Conservation (phyloP, 140 eudicot species). For the Ambrosia hybrid region DNA sequence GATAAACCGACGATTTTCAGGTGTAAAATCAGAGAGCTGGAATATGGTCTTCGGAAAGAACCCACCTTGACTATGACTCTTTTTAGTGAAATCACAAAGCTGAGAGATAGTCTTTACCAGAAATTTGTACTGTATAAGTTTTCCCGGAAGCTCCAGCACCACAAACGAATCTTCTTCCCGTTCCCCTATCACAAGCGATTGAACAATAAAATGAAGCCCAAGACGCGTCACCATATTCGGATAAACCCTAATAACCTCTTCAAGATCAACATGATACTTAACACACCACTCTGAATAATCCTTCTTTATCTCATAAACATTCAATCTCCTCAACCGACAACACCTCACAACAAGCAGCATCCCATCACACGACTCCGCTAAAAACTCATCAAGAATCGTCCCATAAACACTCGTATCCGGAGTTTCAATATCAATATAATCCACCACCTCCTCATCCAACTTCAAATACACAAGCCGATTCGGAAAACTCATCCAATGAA, state of each 20-base stretch:
- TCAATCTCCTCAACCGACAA: constrained; percentile 29
- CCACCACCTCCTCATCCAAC: constrained; percentile 24
- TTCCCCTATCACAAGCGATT: constrained; percentile 36
- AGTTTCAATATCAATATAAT: constrained; percentile 30
- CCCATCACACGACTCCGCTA: constrained; percentile 34
- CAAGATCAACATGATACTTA: constrained; percentile 46
- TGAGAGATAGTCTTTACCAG: constrained; percentile 18
- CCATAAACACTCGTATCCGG: constrained; percentile 38
- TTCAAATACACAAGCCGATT: constrained; percentile 35
- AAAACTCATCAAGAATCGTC: constrained; percentile 30
- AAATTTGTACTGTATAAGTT: constrained; percentile 33
- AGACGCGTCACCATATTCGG: constrained; percentile 33
- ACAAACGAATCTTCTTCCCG: constrained; percentile 34
- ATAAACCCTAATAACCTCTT: constrained; percentile 28
- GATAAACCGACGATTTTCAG: constrained; percentile 37
- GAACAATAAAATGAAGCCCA: constrained; percentile 35
- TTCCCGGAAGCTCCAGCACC: constrained; percentile 42
- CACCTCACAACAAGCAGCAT: constrained; percentile 41
- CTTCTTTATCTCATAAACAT: constrained; percentile 44
- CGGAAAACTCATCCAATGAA: constrained; percentile 43
- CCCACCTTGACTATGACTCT: constrained; percentile 34
- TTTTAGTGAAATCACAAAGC: constrained; percentile 32
- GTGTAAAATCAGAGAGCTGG: constrained; percentile 40
- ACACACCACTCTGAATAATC: constrained; percentile 44
- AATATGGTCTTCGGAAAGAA: constrained; percentile 42